Evolutionary conservation across 169 alveolate species (phyloP), one percentile per base, ranked within the genome.

Genomic region (Cryptosporidium xiaoi): DNA sequence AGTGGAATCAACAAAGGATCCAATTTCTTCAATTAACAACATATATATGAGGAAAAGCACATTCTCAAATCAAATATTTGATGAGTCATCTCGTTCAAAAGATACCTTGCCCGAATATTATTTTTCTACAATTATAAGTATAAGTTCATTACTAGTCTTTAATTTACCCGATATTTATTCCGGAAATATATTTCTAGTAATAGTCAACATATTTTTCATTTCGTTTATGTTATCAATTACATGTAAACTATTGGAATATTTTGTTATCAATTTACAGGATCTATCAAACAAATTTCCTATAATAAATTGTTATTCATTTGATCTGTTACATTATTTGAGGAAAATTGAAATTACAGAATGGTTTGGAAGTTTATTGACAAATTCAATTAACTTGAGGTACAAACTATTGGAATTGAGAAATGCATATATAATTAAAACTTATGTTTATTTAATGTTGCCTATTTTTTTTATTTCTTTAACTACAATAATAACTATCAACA

Each of bases 21-120:
- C 83, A 15, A 69, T 69, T 69, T 53, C 66, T 10, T 44, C 36
- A 50, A 69, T 53, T 50, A 69, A 69, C 56, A 66, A 69, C 29
- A 69, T 56, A n/a, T 44, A 69, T 44, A 27, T 69, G 20, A 69
- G 66, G 18, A 69, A 33, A 69, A 55, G n/a, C 10, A 69, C 16
- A 20, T 69, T 51, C 51, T 29, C 18, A 33, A 10, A n/a, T 7
- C 16, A 53, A 18, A 31, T 69, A 29, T 69, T 69, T n/a, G 20
- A 69, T 10, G 83, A 69, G 24, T 51, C 51, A 31, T 69, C 13
- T 40, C 8, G 0, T 18, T 18, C 29, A 55, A 51, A 53, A 31
- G 44, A 31, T 10, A 29, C 24, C 29, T 15, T 53, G 16, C 16
- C 36, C 16, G 40, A 24, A 3, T 31, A 69, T 29, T 69, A 69